Conservation (phyloP, 805 yeast genomes). For the Myxozyma neotropica region DNA sequence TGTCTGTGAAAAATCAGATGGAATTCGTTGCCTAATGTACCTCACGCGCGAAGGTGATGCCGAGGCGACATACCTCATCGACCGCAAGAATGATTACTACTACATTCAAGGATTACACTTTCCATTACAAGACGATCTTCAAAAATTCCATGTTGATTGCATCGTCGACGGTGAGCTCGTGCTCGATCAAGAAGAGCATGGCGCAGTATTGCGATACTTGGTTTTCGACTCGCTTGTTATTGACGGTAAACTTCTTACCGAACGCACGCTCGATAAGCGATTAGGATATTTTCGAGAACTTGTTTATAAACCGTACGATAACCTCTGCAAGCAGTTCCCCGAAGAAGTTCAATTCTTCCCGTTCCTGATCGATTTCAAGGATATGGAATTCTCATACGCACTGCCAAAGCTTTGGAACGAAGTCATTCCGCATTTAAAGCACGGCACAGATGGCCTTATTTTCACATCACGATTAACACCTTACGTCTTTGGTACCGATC, state of each 20-base stretch:
- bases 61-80: slow-evolving; percentile 86
- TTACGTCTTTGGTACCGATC: slow-evolving; percentile 86
- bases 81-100: slow-evolving; percentile 84
- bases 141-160: slow-evolving; percentile 79
- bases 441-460: slow-evolving; percentile 90
- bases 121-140: slow-evolving; percentile 57
- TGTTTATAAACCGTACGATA: slow-evolving; percentile 79
- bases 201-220: slow-evolving; percentile 70
- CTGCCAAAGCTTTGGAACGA: slow-evolving; percentile 73
- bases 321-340: slow-evolving; percentile 68
- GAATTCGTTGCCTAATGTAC: slow-evolving; percentile 78
- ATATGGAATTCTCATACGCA: slow-evolving; percentile 82
- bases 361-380: slow-evolving; percentile 81
- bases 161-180: slow-evolving; percentile 94
- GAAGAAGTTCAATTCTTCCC: slow-evolving; percentile 76
- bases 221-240: slow-evolving; percentile 90
- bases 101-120: slow-evolving; percentile 79
- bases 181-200: slow-evolving; percentile 51
- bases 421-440: slow-evolving; percentile 69
- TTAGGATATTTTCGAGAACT: slow-evolving; percentile 82
- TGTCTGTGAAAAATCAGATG: slow-evolving; percentile 96
- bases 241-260: slow-evolving; percentile 71
- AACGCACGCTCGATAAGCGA: slow-evolving; percentile 74
- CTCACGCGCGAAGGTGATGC: slow-evolving; percentile 67
- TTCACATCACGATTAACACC: slow-evolving; percentile 90